Base-by-base conservation (phyloP, 257 asterid species). In the Penstemon newberryi region DNA sequence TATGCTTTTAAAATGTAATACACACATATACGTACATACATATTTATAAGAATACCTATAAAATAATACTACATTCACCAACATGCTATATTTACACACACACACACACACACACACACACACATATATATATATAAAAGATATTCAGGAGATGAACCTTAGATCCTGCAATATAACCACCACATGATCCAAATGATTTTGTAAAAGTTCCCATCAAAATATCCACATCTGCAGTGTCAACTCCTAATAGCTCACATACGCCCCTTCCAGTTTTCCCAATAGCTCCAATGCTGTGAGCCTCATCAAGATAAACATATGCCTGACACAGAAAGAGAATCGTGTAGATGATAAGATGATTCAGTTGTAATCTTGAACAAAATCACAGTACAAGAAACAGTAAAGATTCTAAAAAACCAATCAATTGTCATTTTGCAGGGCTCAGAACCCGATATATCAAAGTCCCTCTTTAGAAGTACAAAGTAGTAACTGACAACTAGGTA, bases 241-340 rank as follows among this genome's bases (percentile, higher is more conserved):
- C 99, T 18, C 97, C 97, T 72, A 91, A 75, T 46, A 94, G 96
- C 85, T 94, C 99, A 72, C 99, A 94, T 66, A 94, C 96, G 64
- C 99, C 99, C 77, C 95, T 89, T 73, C 99, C 99, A 18, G 90
- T 72, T 85, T 91, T 91, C 37, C 99, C 99, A 75, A 94, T 80
- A 66, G 99, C 99, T 51, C 99, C 99, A 73, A 94, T 91, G 87
- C 99, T 94, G 81, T 94, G 97, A 60, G 99, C 99, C 90, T 94
- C 99, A 72, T 94, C 99, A 79, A 94, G 84, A 80, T 94, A 94
- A 68, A 89, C 69, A 72, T 86, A 94, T 61, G 85, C 96, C 99
- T 94, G 85, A 51, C 54, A 51, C 19, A 70, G 62, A 54, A 15
- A 60, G 40, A 65, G 70, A 67, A 62, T 52, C 75, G 59, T 9